phyloP scores from a whole-genome alignment of 139 green algal species.

The Zygnema circumcarinatum region DNA sequence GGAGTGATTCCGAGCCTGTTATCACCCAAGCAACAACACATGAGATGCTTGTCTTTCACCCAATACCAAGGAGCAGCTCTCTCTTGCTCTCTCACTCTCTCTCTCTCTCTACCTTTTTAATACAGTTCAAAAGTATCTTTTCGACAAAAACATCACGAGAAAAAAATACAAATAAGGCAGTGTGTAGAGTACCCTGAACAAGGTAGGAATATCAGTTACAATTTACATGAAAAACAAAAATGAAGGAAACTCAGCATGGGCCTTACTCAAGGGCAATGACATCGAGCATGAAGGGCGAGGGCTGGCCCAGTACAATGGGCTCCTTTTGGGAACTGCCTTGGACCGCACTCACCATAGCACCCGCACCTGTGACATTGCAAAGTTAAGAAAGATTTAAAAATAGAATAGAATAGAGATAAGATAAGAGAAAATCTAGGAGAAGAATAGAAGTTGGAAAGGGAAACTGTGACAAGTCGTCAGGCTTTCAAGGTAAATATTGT shows the following conservation, averaged over 20 bases:
- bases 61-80: not conserved
- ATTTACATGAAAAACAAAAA: no score
- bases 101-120: not conserved
- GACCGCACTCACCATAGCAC: constrained; percentile 88
- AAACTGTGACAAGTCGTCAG: no score
- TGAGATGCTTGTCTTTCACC: not conserved
- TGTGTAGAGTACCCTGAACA: no score
- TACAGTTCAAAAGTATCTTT: not conserved
- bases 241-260: no score
- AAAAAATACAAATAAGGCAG: constrained; percentile 5
- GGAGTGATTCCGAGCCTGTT: constrained; percentile 60
- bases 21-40: not conserved
- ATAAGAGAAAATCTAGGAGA: no score
- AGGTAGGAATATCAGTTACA: no score
- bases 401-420: no score
- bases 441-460: no score
- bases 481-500: no score
- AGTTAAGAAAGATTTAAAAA: not conserved
- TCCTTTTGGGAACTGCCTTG: constrained; percentile 88
- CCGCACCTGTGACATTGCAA: constrained; percentile 21
- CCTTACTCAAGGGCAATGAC: constrained; percentile 80
- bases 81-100: no score
- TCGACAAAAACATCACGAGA: not conserved
- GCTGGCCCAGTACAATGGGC: constrained; percentile 95
- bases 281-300: constrained; percentile 86